Evolutionary conservation across 305 asterid species (phyloP).

Genomic region (Monarda citriodora): DNA sequence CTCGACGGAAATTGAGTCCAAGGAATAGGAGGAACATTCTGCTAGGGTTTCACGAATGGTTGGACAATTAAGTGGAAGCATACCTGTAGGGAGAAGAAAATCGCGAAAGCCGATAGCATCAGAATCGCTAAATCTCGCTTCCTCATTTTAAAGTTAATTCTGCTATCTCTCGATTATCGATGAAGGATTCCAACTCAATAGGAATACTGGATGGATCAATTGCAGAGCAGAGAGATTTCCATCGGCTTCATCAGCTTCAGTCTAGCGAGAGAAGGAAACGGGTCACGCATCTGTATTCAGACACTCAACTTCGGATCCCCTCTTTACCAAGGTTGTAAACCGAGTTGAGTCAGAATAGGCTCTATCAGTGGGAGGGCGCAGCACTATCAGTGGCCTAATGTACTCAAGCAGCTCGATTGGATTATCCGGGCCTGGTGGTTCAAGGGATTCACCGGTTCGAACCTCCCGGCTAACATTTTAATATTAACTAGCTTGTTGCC

Average conservation of each 20-base stretch:
- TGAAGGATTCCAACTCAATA: background rate
- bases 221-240: constrained; percentile 13
- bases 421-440: no score
- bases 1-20: constrained; percentile 5
- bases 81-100: constrained; percentile 99
- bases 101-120: constrained; percentile 97
- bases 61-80: constrained; percentile 3
- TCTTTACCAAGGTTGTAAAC: background rate
- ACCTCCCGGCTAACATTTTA: no score
- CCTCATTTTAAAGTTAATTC: constrained; percentile 60
- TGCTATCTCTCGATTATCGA: background rate
- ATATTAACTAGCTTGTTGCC: no score
- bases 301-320: constrained; percentile 18
- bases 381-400: no score
- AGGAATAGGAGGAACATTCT: background rate
- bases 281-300: background rate
- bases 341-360: no score
- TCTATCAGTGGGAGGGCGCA: no score
- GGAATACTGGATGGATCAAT: constrained; percentile 16
- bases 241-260: constrained; percentile 14
- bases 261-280: constrained; percentile 14
- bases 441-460: no score
- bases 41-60: constrained; percentile 22
- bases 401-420: no score
- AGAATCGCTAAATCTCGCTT: constrained; percentile 95